Percentiles rank a stretch among this genome's conserved stretches.
Conservation (phyloP, 495 filamentous ascomycete species). For the Massariosphaeria phaeospora region DNA sequence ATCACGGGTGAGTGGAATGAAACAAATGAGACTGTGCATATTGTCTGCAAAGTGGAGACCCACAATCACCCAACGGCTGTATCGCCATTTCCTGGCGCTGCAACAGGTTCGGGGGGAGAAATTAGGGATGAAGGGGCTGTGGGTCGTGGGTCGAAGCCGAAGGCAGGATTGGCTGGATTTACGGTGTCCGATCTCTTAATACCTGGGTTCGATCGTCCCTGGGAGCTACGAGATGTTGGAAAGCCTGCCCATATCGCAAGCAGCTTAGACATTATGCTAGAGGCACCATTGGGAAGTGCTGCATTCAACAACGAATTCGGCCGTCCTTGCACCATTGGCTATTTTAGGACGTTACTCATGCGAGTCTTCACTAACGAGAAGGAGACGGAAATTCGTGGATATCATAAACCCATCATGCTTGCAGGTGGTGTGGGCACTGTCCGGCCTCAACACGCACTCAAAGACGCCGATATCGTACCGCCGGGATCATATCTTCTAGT, state of each 20-base stretch:
- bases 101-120: constrained; percentile 92
- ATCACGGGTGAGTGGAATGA: constrained; percentile 81
- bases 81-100: constrained; percentile 79
- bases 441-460: constrained; percentile 85
- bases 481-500: constrained; percentile 84
- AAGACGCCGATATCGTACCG: constrained; percentile 68
- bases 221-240: constrained; percentile 79
- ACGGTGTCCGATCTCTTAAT: constrained; percentile 91
- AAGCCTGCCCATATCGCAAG: constrained; percentile 88
- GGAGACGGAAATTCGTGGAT: constrained; percentile 72
- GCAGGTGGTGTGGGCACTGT: constrained; percentile 95
- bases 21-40: constrained; percentile 81
- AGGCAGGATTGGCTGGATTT: constrained; percentile 87
- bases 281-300: constrained; percentile 90
- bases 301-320: constrained; percentile 98
- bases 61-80: constrained; percentile 98
- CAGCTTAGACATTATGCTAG: constrained; percentile 92
- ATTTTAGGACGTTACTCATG: constrained; percentile 81
- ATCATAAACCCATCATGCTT: constrained; percentile 99
- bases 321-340: constrained; percentile 80
- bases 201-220: constrained; percentile 71
- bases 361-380: constrained; percentile 57
- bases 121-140: constrained; percentile 94
- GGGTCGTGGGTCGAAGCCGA: constrained; percentile 84
- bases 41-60: constrained; percentile 92